Base-by-base conservation (phyloP, 2,329 filamentous ascomycete genomes). In the Xylariales sp. region DNA sequence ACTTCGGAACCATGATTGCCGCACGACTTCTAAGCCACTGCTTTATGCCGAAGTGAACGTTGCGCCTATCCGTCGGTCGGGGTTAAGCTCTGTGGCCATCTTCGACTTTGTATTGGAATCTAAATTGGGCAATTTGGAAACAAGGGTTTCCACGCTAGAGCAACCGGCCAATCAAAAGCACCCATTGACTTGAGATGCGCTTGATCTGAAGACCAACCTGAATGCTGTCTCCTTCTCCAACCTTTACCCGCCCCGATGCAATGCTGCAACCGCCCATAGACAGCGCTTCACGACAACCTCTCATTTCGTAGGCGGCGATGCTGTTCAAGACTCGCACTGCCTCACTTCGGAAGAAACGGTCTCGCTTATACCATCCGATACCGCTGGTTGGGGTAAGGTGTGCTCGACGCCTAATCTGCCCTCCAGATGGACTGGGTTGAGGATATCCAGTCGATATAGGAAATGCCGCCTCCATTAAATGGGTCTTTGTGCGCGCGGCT, bases 271-370 rank as follows among this genome's bases (percentile, higher is more conserved):
- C 55, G 52, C 52, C 53, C 41, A 43, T 38, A 18, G 28, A 33
- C 29, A 48, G 42, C 55, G 57, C 56, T 49, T 56, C 51, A 48
- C 47, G 42, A 58, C 41, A 53, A 47, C 60, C 60, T 61, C 59
- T 62, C 56, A 32, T 61, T 58, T 46, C 16, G 33, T 36, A 43
- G 18, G 42, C 45, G 40, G 34, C 51, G 41, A 44, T 37, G 33
- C 46, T 45, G 42, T 45, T 45, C 48, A 53, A 54, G 42, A 58
- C 58, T 46, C 40, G 49, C 54, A 55, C 52, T 56, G 59, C 59
- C 53, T 60, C 57, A 52, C 44, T 40, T 40, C 42, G 25, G 42
- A 45, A 16, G 19, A 5, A 28, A 4, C 19, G 36, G 36, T 20
- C 25, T n/a, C 36, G 4, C 20, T 20, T 22, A 18, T 18, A 24